Conservation (phyloP, 495 filamentous ascomycete genomes). For the Aspergillus wentii region DNA sequence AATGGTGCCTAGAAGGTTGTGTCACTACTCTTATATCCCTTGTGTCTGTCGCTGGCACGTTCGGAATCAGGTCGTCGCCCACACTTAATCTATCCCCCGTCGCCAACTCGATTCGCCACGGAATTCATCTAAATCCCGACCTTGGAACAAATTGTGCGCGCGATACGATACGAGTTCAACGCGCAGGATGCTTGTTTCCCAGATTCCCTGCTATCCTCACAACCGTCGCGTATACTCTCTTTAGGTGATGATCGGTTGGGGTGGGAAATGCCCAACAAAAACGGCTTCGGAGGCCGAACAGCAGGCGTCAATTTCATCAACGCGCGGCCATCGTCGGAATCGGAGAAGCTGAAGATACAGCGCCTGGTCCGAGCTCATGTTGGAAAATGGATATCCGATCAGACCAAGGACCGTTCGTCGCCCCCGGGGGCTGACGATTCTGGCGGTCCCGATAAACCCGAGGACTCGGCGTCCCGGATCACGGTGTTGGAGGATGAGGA, state of each 20-base stretch:
- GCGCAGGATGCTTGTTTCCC: conserved; percentile 15
- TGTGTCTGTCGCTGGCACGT: too few species aligned
- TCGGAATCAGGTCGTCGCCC: too few species aligned
- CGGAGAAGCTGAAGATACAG: conserved; percentile 24
- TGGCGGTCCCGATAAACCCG: not conserved
- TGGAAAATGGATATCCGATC: conserved; percentile 37
- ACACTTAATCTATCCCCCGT: too few species aligned
- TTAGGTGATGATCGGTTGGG: conserved; percentile 2
- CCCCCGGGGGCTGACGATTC: conserved; percentile 1
- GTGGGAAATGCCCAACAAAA: conserved; percentile 24
- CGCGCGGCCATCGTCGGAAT: conserved; percentile 31
- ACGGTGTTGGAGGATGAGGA: conserved; percentile 4
- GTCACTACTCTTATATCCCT: too few species aligned
- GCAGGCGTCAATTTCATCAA: conserved; percentile 38
- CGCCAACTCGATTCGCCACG: too few species aligned
- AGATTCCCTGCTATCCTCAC: too few species aligned
- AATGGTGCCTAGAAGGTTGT: too few species aligned
- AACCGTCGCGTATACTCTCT: conserved; percentile 10
- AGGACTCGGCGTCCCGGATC: conserved; percentile 1
- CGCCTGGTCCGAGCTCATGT: conserved; percentile 36
- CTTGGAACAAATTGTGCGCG: too few species aligned
- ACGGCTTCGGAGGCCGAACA: conserved; percentile 13
- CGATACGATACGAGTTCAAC: too few species aligned
- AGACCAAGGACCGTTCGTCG: conserved; percentile 29
- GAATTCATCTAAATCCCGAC: too few species aligned